Evolutionary conservation across 2,329 filamentous ascomycete species (phyloP).

Genomic region (Sarocladium oryzae): DNA sequence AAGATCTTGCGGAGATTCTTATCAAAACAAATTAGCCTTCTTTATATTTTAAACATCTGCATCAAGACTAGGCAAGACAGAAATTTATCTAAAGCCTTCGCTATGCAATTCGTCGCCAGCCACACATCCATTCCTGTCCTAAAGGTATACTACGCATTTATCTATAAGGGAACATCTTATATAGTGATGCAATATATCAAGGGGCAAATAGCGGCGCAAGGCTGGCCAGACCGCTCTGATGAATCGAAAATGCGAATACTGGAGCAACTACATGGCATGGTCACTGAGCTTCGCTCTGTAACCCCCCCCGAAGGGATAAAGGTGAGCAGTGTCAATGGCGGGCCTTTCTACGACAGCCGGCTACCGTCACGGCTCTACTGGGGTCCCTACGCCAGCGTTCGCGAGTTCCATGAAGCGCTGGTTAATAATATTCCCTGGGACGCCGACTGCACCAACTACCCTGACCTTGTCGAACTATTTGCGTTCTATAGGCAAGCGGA

Average conservation of each 20-base stretch:
- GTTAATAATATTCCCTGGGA: conserved; percentile 7
- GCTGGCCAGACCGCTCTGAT: conserved; percentile 13
- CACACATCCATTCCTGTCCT: conserved; percentile 39
- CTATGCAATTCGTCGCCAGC: conserved; percentile 32
- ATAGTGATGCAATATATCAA: conserved; percentile 35
- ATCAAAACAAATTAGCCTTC: neutral
- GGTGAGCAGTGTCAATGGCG: conserved; percentile 15
- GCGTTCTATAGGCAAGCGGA: conserved; percentile 15
- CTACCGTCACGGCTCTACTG: conserved; percentile 14
- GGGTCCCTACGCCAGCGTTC: conserved; percentile 21
- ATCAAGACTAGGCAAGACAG: conserved; percentile 26
- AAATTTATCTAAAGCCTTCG: conserved; percentile 30
- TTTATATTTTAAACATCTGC: conserved; percentile 12
- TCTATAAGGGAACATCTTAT: conserved; percentile 26
- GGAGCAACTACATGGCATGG: conserved; percentile 15
- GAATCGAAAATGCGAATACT: conserved; percentile 17
- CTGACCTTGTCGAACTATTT: conserved; percentile 14
- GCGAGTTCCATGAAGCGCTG: conserved; percentile 21
- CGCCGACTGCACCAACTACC: neutral
- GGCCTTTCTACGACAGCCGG: conserved; percentile 18
- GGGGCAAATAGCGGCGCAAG: conserved; percentile 15
- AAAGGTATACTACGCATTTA: conserved; percentile 33
- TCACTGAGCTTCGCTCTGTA: conserved; percentile 14
- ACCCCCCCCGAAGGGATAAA: conserved; percentile 9
- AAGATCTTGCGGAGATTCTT: conserved; percentile 8